Conservation (phyloP, 306 rosid genomes). For the Vicia villosa region DNA sequence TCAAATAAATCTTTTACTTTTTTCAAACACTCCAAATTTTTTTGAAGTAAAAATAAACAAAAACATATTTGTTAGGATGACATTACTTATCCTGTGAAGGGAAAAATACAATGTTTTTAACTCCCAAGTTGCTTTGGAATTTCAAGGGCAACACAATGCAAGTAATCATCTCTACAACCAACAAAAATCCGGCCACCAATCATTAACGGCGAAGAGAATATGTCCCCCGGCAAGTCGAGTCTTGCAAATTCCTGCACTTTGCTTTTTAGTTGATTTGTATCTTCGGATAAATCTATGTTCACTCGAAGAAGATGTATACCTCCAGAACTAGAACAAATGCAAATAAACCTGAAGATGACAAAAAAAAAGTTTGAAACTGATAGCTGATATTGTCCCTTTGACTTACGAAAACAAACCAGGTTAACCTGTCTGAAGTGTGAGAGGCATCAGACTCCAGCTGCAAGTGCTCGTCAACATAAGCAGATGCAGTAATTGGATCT, state of each 20-base stretch:
- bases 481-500: slow-evolving; percentile 82
- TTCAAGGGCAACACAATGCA: slow-evolving; percentile 66
- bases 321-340: slow-evolving; percentile 84
- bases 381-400: background rate
- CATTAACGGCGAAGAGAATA: slow-evolving; percentile 90
- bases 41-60: too few species aligned
- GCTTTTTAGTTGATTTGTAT: slow-evolving; percentile 15
- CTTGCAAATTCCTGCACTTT: slow-evolving; percentile 64
- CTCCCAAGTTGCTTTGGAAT: slow-evolving; percentile 29
- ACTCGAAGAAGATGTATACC: slow-evolving; percentile 60
- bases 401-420: slow-evolving; percentile 12
- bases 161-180: slow-evolving; percentile 82
- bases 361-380: background rate
- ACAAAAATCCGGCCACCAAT: slow-evolving; percentile 76
- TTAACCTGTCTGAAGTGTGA: slow-evolving; percentile 62
- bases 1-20: too few species aligned
- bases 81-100: too few species aligned
- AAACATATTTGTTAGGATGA: too few species aligned
- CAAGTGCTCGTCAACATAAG: slow-evolving; percentile 76
- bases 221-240: slow-evolving; percentile 59
- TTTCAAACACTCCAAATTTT: too few species aligned
- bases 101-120: slow-evolving; percentile 15
- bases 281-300: slow-evolving; percentile 27
- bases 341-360: slow-evolving; percentile 57
- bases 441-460: slow-evolving; percentile 44